Evolutionary conservation across 805 yeast genomes (phyloP), one percentile per base, ranked within the genome.

Genomic region (Starmerella khaoyaiensis): DNA sequence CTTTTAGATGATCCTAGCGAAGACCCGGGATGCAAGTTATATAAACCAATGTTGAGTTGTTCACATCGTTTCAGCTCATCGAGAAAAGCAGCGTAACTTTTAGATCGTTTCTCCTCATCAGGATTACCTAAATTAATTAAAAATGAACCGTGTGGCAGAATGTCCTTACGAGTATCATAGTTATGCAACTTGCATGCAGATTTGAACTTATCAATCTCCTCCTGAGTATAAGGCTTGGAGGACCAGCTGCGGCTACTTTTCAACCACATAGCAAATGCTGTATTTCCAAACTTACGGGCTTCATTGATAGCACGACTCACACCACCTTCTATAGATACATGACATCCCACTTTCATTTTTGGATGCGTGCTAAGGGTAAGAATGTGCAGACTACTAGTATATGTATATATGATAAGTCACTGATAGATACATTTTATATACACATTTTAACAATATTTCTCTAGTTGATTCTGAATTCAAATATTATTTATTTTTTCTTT

Each of bases 61-160:
- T 90, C 98, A 59, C 97, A 87, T 47, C 98, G 64, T 44, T 69
- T 65, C 51, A 90, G 63, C 51, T 90, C 98, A 54, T 90, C 98
- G 4, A 87, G 37, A 45, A 90, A 78, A 4, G 86, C 76, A 1
- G 65, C 76, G 51, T 71, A 74, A 9, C 94, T 79, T 52, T 80
- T 81, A 22, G 65, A 67, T 40, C 76, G 80, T 55, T 83, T 87
- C 43, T 72, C 90, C 2, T 58, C 57, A 47, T 84, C 95, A 1
- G 96, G 95, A 48, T 83, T 84, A 18, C 93, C 96, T 44, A 90
- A 60, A 55, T 90, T 90, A 54, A 90, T 86, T 50, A 90, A 75
- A 56, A 86, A 90, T 18, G 93, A 83, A 1, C 95, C 97, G 58
- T 90, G 98, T 0, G 98, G 97, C 33, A 90, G 65, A 34, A 83